A percentile compares a stretch with the other conserved stretches of the same genome.
These are phyloP conservation scores for Globisporangium echinulatum DNA, from an alignment of 352 stramenopile species.

Conservation along the genomic window DNA sequence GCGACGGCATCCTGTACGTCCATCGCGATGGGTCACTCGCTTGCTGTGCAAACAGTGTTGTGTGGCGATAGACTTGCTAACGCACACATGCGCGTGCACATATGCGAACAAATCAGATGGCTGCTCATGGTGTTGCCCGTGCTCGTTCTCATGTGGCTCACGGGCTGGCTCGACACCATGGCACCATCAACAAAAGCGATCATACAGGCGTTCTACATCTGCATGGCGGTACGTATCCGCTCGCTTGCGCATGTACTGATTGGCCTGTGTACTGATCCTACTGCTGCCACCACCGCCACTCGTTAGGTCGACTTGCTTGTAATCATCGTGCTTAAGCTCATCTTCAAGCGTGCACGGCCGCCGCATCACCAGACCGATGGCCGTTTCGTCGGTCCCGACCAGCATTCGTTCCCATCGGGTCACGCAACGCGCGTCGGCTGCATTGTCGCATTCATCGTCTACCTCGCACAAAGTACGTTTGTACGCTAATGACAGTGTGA, in stretches of 20 bases:
- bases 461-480: conserved; percentile 38
- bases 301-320: conserved; percentile 60
- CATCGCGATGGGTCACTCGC: background rate
- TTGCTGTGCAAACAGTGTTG: background rate
- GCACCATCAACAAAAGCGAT: conserved; percentile 22
- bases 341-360: conserved; percentile 65
- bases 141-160: conserved; percentile 25
- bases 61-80: background rate
- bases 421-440: conserved; percentile 74
- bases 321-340: conserved; percentile 72
- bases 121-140: conserved; percentile 51
- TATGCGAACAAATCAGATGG: conserved; percentile 20
- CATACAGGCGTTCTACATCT: conserved; percentile 36
- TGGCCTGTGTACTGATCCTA: too few relatives aligned
- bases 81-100: conserved; percentile 4
- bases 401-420: conserved; percentile 83
- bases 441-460: conserved; percentile 58
- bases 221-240: conserved; percentile 29
- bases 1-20: conserved; percentile 78
- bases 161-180: conserved; percentile 21
- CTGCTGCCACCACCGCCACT: too few relatives aligned
- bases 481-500: too few relatives aligned
- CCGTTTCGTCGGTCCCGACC: conserved; percentile 74
- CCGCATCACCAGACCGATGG: conserved; percentile 68
- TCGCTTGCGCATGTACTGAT: background rate